Evolutionary conservation across 805 yeast species (phyloP), one percentile per base, ranked within the genome.

Genomic region (Wickerhamomyces bovis): DNA sequence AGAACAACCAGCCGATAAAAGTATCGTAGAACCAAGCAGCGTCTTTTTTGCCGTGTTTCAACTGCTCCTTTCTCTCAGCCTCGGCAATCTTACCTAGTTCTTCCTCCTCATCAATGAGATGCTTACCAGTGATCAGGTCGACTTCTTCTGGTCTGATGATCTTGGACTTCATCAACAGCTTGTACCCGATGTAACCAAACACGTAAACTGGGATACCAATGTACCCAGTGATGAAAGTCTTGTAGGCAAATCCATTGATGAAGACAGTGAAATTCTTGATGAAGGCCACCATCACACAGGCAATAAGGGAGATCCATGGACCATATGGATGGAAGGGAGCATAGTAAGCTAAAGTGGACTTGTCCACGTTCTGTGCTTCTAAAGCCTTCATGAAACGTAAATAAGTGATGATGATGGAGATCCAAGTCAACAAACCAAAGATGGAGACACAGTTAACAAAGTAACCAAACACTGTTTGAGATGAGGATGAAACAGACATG

Each of bases 301-400:
- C 60, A 38, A 61, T 56, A 44, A 85, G 65, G 1, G 89, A 79
- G 55, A 81, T 51, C 57, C 72, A 82, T 3, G 86, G 69, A 45
- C 84, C 87, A 58, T 73, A 84, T 50, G 89, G 87, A 66, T 80
- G 87, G 49, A 77, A 72, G 39, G 88, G 89, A n/a, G 89, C 85
- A 30, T 61, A 65, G 65, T 80, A 85, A 15, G 78, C 76, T 52
- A 83, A 75, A 31, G 61, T 69, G 18, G 65, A 58, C 66, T 81
- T 75, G 52, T 73, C 76, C 48, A 80, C 61, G 19, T 87, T 86
- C 66, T 85, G 92, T 3, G 78, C 88, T 57, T 70, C 74, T 50
- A 80, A 69, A 1, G 90, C 92, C 53, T 69, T 71, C 70, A 72
- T 72, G 68, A 85, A 86, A 54, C 76, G 73, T 45, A 86, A 70